Percentiles rank a stretch among this genome's conserved stretches.
phyloP scores from a whole-genome alignment of 495 filamentous ascomycete genomes.

The Cercophora samala region DNA sequence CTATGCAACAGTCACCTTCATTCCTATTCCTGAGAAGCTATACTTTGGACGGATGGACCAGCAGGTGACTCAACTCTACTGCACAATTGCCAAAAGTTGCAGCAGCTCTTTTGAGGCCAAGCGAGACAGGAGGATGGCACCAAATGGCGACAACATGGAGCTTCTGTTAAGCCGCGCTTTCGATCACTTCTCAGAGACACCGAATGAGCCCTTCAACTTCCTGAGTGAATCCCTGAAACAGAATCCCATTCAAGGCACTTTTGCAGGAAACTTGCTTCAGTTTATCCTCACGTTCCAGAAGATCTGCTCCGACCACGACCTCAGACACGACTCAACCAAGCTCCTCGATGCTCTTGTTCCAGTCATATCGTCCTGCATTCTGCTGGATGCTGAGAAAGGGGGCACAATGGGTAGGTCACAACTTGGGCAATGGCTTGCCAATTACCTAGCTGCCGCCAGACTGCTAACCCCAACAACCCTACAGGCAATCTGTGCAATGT shows the following conservation, averaged over 20 bases:
- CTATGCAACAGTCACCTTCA: constrained; percentile 51
- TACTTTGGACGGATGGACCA: constrained; percentile 45
- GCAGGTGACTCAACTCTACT: constrained; percentile 49
- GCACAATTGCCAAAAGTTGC: constrained; percentile 40
- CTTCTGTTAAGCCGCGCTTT: constrained; percentile 50
- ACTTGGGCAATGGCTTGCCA: too few relatives aligned
- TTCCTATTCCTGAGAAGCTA: constrained; percentile 50
- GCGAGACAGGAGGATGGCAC: constrained; percentile 44
- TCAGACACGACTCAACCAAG: constrained; percentile 3
- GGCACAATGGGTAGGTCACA: background rate
- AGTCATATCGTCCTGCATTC: background rate
- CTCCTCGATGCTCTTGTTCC: constrained; percentile 6
- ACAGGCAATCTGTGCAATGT: background rate
- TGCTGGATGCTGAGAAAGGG: constrained; percentile 6
- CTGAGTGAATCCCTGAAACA: constrained; percentile 46
- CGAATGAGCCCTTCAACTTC: constrained; percentile 56
- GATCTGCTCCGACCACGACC: constrained; percentile 31
- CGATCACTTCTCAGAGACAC: constrained; percentile 52
- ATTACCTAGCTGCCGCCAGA: background rate
- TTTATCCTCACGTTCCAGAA: constrained; percentile 46
- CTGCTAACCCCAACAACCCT: too few relatives aligned
- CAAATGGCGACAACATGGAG: constrained; percentile 50
- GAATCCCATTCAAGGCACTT: constrained; percentile 47
- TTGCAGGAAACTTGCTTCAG: constrained; percentile 54
- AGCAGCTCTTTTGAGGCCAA: constrained; percentile 40